Conservation (phyloP, 371 early-diverging fungal species). For the Caulochytrium protostelioides region DNA sequence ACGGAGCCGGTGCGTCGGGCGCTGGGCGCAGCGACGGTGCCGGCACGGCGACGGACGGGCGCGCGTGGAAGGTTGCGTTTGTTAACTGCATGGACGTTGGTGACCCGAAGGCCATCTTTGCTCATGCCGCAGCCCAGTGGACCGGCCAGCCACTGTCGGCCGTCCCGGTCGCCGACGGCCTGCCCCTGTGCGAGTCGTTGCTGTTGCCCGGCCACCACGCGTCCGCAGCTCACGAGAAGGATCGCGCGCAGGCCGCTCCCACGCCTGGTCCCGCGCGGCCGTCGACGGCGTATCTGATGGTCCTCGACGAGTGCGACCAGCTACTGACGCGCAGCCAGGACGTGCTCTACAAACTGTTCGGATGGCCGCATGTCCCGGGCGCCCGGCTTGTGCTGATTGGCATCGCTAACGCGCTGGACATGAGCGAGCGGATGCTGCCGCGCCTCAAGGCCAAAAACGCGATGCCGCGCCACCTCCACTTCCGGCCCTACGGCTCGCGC, state of each 20-base stretch:
- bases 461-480: conserved; percentile 56
- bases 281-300: conserved; percentile 20
- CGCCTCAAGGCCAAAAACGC: conserved; percentile 57
- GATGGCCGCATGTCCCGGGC: conserved; percentile 36
- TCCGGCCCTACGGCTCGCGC: conserved; percentile 55
- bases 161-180: neutral
- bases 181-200: neutral
- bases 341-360: conserved; percentile 73
- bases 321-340: conserved; percentile 54
- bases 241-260: neutral
- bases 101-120: conserved; percentile 45
- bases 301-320: conserved; percentile 84
- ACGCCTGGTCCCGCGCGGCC: neutral
- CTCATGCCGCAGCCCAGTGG: conserved; percentile 2
- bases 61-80: neutral
- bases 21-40: neutral
- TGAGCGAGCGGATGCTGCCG: conserved; percentile 70
- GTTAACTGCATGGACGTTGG: conserved; percentile 71
- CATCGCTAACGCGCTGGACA: conserved; percentile 85
- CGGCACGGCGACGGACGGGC: neutral
- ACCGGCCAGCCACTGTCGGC: neutral
- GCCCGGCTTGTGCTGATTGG: conserved; percentile 62
- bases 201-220: neutral
- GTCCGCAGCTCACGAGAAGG: neutral
- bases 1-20: conserved; percentile 16